Evolutionary conservation across 805 yeast species (phyloP), one percentile per base, ranked within the genome.

Genomic region (Teunomyces atbi): DNA sequence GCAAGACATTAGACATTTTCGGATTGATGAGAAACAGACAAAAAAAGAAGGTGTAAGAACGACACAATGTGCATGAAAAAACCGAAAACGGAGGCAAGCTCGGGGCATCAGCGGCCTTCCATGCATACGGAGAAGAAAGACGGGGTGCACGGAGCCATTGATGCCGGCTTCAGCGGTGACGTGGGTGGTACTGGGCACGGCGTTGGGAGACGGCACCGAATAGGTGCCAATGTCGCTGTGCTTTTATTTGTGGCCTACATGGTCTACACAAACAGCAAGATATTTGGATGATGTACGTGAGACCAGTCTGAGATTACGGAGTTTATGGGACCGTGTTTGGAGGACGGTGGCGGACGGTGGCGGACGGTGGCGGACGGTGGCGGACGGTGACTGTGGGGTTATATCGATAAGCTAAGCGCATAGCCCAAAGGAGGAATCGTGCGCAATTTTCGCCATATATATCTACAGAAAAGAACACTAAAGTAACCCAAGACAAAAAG

Each of bases 51-150:
- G 12, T 18, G 12, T 13, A 5, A 13, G 16, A 30, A 13, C 33
- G 21, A 12, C 11, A 33, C 36, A 11, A 44, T 44, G 46, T 44
- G 46, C 37, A 44, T 44, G 46, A 30, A 33, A 15, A 39, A 29
- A 3, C 45, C 45, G 12, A 42, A 42, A 23, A 6, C 13, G 19
- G 26, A 23, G 26, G 4, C 26, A 8, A 23, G 8, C 7, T 7
- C 8, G 11, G 8, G 11, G 8, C 8, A 23, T 23, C 26, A 6
- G 8, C 26, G 4, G 19, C 7, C 37, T 16, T 18, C 37, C 5
- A 33, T 13, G 15, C 33, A n/a, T n/a, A n/a, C 11, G 21, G 39
- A n/a, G 15, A 15, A 12, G n/a, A 26, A 36, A n/a, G 39, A 20
- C 3, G 21, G 12, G 16, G 11, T 20, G 28, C 8, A 23, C 8